Percentiles rank a stretch among this genome's conserved stretches.
These are phyloP conservation scores for Ogataea methanolica DNA, from an alignment of 805 yeast species.

Conservation along the genomic window DNA sequence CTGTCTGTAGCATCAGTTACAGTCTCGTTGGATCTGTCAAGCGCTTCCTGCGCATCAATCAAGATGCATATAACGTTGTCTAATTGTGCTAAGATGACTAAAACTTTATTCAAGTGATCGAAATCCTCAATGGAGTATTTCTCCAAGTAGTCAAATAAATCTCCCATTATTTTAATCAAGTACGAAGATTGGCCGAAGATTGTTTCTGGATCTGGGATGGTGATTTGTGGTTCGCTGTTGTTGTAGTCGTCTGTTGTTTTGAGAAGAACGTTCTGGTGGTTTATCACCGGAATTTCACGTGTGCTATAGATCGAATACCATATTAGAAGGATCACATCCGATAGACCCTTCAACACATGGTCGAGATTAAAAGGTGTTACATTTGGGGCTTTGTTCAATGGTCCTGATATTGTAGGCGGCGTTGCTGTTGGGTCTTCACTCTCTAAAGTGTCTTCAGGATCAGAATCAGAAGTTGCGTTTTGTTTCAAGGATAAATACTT, in stretches of 20 bases:
- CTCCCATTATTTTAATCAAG: slow-evolving; percentile 60
- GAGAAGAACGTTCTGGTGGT: slow-evolving; percentile 20
- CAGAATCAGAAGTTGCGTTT: slow-evolving; percentile 12
- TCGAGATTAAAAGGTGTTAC: slow-evolving; percentile 15
- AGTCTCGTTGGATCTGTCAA: slow-evolving; percentile 22
- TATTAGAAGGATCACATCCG: slow-evolving; percentile 46
- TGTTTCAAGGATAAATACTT: slow-evolving; percentile 30
- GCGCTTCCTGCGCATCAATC: slow-evolving; percentile 25
- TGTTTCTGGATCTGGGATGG: slow-evolving; percentile 10
- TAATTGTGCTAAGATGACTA: slow-evolving; percentile 15
- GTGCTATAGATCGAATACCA: slow-evolving; percentile 52
- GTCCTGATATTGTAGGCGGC: neutral
- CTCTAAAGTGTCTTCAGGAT: slow-evolving; percentile 2
- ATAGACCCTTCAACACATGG: slow-evolving; percentile 41
- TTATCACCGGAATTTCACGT: slow-evolving; percentile 25
- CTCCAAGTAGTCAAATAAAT: slow-evolving; percentile 54
- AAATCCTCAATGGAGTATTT: slow-evolving; percentile 30
- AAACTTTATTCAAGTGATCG: slow-evolving; percentile 16
- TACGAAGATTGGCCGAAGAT: slow-evolving; percentile 62
- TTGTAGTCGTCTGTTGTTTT: neutral
- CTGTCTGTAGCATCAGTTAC: neutral
- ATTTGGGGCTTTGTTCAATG: neutral
- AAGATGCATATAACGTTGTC: slow-evolving; percentile 29
- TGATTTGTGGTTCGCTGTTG: neutral
- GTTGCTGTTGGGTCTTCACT: slow-evolving; percentile 1